Evolutionary conservation across 2,329 filamentous ascomycete genomes (phyloP), one percentile per base, ranked within the genome.

Genomic region (Xylariaceae sp.): DNA sequence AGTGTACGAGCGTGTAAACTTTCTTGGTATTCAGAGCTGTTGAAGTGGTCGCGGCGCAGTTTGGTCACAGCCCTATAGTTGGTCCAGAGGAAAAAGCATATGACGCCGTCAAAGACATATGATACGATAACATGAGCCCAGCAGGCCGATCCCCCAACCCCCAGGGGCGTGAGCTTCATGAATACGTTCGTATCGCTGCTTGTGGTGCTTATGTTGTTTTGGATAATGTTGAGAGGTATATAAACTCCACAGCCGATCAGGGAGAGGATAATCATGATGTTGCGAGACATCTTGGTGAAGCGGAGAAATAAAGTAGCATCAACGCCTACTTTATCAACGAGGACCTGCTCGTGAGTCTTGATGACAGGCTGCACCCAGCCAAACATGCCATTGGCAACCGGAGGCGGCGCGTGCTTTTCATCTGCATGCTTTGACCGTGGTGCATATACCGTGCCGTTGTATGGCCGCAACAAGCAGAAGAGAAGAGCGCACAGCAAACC

Each of bases 251-350:
- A 83, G 22, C 86, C 88, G 29, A 93, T 64, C 3, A 94, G 49
- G 17, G 82, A 78, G 39, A 95, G 68, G 12, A 79, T 68, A 26
- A 85, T 57, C 60, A 96, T 94, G 50, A 96, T 86, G 62, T 95
- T 91, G 48, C 91, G 82, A 59, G 86, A 86, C 90, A 96, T 95
- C 54, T 83, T 78, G 37, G 82, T 78, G 57, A 95, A 90, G 38
- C 90, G 84, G 50, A 96, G 71, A 63, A 96, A 96, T 26, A 96
- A 67, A 9, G 85, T 85, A 9, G 89, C 91, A 65, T 97, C 91
- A 66, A 96, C 70, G 31, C 91, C 91, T 31, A 95, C 82, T 54
- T 85, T 81, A 15, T 85, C 78, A 16, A 95, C 74, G 48, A 95
- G 67, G 17, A 85, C 75, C 39, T 79, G 67, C 67, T 97, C 91